These are phyloP conservation scores for Cutaneotrichosporon dermatis DNA, from an alignment of 1,284 basidiomycete species.

Conservation along the genomic window DNA sequence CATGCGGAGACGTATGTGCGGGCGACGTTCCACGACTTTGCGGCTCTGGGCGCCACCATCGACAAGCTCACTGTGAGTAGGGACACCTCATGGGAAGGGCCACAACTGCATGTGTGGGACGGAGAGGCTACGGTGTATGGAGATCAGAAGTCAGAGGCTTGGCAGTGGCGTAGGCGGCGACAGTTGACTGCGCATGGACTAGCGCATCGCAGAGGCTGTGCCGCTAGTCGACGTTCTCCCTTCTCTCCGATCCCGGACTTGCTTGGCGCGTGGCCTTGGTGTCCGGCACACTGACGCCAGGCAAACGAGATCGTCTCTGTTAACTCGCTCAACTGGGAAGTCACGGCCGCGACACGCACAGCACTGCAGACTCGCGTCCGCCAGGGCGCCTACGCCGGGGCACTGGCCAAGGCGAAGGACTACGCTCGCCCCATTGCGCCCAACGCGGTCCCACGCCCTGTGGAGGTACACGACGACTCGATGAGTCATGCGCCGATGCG, in stretches of 20 bases:
- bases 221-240: too few relatives aligned
- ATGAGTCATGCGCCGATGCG: not conserved
- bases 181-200: too few relatives aligned
- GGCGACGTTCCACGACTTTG: slow-evolving; percentile 18
- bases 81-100: too few relatives aligned
- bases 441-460: not conserved
- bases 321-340: slow-evolving; percentile 4
- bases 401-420: slow-evolving; percentile 12
- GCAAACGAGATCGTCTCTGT: not conserved
- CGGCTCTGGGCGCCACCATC: slow-evolving; percentile 5
- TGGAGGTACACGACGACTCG: slow-evolving; percentile 10
- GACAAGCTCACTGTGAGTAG: slow-evolving; percentile 4
- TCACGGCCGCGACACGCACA: not conserved
- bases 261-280: too few relatives aligned
- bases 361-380: slow-evolving; percentile 6
- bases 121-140: too few relatives aligned
- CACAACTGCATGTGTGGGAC: too few relatives aligned
- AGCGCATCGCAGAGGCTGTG: too few relatives aligned
- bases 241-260: too few relatives aligned
- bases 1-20: not conserved
- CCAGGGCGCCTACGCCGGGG: slow-evolving; percentile 10
- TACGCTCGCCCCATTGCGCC: slow-evolving; percentile 5
- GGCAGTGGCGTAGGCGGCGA: too few relatives aligned
- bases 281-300: not conserved
- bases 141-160: too few relatives aligned